These are phyloP conservation scores for Chamaecrista fasciculata DNA, from an alignment of 306 rosid species.

Conservation along the genomic window DNA sequence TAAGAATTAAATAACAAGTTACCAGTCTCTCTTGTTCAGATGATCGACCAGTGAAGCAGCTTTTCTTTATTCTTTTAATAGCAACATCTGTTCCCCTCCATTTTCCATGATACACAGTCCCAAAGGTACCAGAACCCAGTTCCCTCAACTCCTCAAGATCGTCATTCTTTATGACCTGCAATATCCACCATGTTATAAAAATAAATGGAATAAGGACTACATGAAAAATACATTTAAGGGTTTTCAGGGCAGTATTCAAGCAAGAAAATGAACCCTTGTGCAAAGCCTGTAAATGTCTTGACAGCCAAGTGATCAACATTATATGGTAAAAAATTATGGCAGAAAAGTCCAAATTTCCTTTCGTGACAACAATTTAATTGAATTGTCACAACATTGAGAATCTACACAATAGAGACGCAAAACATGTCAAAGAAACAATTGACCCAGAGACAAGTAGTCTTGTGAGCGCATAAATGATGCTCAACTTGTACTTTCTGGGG, in stretches of 20 bases:
- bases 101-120: constrained; percentile 73
- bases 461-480: constrained; percentile 3
- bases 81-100: constrained; percentile 76
- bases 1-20: background rate
- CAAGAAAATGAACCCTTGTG: background rate
- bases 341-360: background rate
- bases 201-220: background rate
- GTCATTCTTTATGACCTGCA: constrained; percentile 56
- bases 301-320: too few relatives aligned
- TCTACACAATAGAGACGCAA: background rate
- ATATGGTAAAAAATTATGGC: background rate
- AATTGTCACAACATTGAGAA: background rate
- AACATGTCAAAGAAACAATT: constrained; percentile 17
- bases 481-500: background rate
- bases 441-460: background rate
- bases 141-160: constrained; percentile 70
- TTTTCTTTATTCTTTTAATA: constrained; percentile 61
- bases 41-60: constrained; percentile 59
- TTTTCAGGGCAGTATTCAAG: background rate
- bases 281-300: background rate
- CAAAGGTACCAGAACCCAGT: constrained; percentile 70
- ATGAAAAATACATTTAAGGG: background rate
- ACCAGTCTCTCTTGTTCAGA: constrained; percentile 66
- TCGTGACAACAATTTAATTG: background rate
- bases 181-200: constrained; percentile 8